Percentiles rank a stretch among this genome's conserved stretches.
These are phyloP conservation scores for Cutaneotrichosporon cyanovorans DNA, from an alignment of 1,284 basidiomycete species.

Conservation along the genomic window DNA sequence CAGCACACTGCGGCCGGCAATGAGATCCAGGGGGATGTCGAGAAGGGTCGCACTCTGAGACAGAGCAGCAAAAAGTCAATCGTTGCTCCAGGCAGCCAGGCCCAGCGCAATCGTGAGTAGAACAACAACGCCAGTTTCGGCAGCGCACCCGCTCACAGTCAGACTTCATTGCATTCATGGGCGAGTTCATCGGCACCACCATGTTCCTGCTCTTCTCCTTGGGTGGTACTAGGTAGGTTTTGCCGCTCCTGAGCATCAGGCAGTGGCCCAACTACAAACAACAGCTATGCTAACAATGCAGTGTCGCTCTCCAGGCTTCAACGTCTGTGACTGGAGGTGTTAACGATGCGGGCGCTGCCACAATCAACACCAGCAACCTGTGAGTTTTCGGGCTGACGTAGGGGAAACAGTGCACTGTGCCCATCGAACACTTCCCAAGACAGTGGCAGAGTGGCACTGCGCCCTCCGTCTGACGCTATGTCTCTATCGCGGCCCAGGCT, in stretches of 20 bases:
- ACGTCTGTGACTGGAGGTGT: slow-evolving; percentile 33
- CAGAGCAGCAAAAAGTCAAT: background rate
- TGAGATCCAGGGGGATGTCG: background rate
- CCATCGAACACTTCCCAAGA: no score
- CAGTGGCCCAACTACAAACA: background rate
- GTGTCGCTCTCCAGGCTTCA: slow-evolving; percentile 39
- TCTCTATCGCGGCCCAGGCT: slow-evolving; percentile 13
- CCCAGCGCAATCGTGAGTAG: slow-evolving; percentile 15
- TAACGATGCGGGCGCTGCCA: slow-evolving; percentile 21
- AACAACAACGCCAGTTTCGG: background rate
- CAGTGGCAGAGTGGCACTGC: no score
- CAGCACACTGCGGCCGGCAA: background rate
- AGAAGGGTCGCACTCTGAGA: no score
- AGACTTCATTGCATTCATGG: slow-evolving; percentile 46
- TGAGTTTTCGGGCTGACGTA: slow-evolving; percentile 11
- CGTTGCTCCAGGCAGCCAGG: slow-evolving; percentile 5
- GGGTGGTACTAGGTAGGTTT: slow-evolving; percentile 41
- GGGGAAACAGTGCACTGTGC: no score
- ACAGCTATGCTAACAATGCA: slow-evolving; percentile 10
- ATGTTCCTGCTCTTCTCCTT: slow-evolving; percentile 46
- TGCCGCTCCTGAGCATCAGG: background rate
- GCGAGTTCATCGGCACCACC: slow-evolving; percentile 49
- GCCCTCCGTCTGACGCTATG: background rate
- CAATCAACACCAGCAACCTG: slow-evolving; percentile 38
- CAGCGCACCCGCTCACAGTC: slow-evolving; percentile 1